phyloP scores from a whole-genome alignment of 1,284 basidiomycete species.

The Tilletia walkeri region DNA sequence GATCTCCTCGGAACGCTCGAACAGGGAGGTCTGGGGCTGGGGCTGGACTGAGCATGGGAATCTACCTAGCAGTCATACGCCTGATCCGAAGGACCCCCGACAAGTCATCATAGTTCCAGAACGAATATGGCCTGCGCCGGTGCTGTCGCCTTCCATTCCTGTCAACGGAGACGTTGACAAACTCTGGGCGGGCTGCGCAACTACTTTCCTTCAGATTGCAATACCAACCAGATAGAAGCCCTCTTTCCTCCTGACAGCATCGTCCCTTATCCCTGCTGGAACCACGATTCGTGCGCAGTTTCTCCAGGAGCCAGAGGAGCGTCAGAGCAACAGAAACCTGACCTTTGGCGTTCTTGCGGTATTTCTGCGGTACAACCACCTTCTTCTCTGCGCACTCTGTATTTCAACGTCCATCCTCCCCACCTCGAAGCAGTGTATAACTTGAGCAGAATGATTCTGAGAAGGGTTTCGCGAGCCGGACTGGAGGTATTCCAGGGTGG shows the following conservation, averaged over 20 bases:
- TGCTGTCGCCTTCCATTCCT: background rate
- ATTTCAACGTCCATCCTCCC: background rate
- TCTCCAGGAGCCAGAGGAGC: too few species aligned
- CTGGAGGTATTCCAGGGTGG: background rate
- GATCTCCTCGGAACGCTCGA: too few species aligned
- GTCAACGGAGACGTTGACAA: background rate
- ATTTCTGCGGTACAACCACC: too few species aligned
- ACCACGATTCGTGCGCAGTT: too few species aligned
- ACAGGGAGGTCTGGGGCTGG: background rate
- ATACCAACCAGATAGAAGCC: background rate
- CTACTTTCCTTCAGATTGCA: slow-evolving; percentile 1
- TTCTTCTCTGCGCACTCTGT: background rate
- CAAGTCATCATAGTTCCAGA: background rate
- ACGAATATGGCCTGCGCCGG: background rate
- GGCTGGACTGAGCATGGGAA: slow-evolving; percentile 16
- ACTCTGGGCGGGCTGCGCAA: slow-evolving; percentile 8
- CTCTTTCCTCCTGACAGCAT: background rate
- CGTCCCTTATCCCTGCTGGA: too few species aligned
- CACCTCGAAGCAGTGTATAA: too few species aligned
- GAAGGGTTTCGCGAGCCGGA: too few species aligned
- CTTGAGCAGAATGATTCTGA: too few species aligned
- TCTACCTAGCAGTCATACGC: background rate
- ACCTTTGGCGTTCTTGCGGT: too few species aligned
- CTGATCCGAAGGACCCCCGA: background rate
- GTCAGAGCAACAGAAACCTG: too few species aligned